phyloP scores from a whole-genome alignment of 2,329 filamentous ascomycete genomes.

The Cladophialophora chaetospira region DNA sequence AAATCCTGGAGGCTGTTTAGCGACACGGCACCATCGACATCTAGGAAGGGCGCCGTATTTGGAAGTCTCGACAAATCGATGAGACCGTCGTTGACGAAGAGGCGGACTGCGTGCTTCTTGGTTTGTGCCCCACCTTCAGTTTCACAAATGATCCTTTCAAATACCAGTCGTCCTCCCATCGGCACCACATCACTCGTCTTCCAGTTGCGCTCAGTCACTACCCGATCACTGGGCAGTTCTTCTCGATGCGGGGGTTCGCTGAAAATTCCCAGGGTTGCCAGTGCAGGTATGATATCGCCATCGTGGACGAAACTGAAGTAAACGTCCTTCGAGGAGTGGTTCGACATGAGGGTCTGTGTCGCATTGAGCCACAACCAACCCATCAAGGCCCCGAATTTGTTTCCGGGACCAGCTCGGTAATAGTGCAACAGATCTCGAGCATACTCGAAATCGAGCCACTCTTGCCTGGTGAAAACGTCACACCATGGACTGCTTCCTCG shows the following conservation, averaged over 20 bases:
- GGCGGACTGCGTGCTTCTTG: constrained; percentile 46
- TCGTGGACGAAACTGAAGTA: constrained; percentile 65
- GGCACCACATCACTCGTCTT: constrained; percentile 58
- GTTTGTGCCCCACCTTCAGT: constrained; percentile 3
- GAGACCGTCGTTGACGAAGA: constrained; percentile 61
- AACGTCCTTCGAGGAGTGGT: constrained; percentile 43
- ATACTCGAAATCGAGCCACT: constrained; percentile 61
- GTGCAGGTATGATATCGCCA: constrained; percentile 59
- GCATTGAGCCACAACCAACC: constrained; percentile 63
- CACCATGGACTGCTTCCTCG: constrained; percentile 60
- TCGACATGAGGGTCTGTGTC: constrained; percentile 51
- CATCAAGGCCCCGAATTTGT: constrained; percentile 55
- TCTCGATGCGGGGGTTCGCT: constrained; percentile 49
- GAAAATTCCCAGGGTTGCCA: constrained; percentile 48
- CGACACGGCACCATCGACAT: constrained; percentile 46
- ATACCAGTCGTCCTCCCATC: constrained; percentile 59
- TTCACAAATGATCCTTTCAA: constrained; percentile 55
- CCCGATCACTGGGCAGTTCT: constrained; percentile 50
- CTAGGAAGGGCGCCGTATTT: constrained; percentile 2
- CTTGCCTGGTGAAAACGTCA: constrained; percentile 55
- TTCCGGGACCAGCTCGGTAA: constrained; percentile 61
- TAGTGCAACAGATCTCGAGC: constrained; percentile 61
- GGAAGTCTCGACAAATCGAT: constrained; percentile 42
- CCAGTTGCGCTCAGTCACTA: constrained; percentile 52
- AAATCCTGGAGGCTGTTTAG: constrained; percentile 47